Conservation (phyloP, 257 asterid genomes). For the Echium plantagineum region DNA sequence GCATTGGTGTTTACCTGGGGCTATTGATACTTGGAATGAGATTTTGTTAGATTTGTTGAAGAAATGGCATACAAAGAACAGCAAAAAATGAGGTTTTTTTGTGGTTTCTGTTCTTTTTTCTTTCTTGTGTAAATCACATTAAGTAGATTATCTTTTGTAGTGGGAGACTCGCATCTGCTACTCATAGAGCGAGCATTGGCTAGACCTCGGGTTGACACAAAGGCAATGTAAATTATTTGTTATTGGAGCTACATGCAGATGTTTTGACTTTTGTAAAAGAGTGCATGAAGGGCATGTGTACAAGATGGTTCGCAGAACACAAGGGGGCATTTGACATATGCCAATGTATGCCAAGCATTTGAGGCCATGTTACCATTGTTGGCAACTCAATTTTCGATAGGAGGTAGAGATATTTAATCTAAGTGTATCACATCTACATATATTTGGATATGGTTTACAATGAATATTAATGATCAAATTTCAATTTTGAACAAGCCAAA, state of each 20-base stretch:
- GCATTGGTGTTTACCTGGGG: slow-evolving; percentile 90
- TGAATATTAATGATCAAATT: too few species aligned
- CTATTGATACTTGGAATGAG: slow-evolving; percentile 77
- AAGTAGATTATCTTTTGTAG: not conserved
- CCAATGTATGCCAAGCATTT: not conserved
- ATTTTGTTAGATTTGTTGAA: slow-evolving; percentile 46
- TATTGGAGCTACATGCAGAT: not conserved
- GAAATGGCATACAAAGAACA: slow-evolving; percentile 15
- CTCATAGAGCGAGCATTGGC: too few species aligned
- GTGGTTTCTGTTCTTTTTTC: not conserved
- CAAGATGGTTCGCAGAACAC: not conserved
- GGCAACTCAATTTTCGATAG: too few species aligned
- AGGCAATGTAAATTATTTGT: too few species aligned
- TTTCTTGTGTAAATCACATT: not conserved
- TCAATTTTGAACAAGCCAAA: too few species aligned
- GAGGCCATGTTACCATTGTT: not conserved
- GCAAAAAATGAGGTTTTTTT: not conserved
- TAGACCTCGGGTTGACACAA: too few species aligned
- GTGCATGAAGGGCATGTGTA: not conserved
- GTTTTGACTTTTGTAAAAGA: not conserved
- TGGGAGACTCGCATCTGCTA: too few species aligned
- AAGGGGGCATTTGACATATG: too few species aligned
- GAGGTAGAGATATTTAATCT: too few species aligned
- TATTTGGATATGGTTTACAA: too few species aligned
- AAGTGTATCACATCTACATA: too few species aligned